phyloP scores from a whole-genome alignment of 345 rosid species.

The Euclidium syriacum region DNA sequence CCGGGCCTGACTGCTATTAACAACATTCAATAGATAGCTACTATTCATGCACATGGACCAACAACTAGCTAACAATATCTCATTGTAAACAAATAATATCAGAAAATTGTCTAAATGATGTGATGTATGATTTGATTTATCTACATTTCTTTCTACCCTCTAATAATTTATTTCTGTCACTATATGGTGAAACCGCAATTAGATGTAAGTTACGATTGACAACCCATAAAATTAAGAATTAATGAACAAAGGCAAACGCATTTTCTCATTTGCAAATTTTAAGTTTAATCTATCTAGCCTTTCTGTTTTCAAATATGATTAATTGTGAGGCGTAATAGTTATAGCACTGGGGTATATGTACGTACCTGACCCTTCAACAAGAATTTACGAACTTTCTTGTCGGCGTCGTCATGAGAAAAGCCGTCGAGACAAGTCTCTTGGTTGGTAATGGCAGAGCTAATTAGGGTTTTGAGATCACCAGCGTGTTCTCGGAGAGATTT shows the following conservation, averaged over 20 bases:
- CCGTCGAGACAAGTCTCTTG: constrained; percentile 92
- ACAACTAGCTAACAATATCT: constrained; percentile 9
- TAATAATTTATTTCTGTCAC: not conserved
- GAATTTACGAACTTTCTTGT: constrained; percentile 43
- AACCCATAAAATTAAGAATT: too few relatives aligned
- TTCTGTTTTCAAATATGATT: too few relatives aligned
- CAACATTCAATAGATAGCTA: constrained; percentile 1
- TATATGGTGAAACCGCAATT: too few relatives aligned
- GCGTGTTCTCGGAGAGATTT: constrained; percentile 66
- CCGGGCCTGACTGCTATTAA: too few relatives aligned
- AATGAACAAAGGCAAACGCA: not conserved
- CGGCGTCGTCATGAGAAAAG: constrained; percentile 63
- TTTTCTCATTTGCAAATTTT: not conserved
- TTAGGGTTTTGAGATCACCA: constrained; percentile 67
- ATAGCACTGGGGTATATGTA: not conserved
- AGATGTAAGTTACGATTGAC: too few relatives aligned
- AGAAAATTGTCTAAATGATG: not conserved
- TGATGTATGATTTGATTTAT: not conserved
- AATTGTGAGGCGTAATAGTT: not conserved
- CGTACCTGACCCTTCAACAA: constrained; percentile 41
- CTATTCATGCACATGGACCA: constrained; percentile 6
- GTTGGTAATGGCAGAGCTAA: constrained; percentile 90
- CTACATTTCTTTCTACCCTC: not conserved
- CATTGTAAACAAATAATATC: not conserved
- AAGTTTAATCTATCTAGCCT: not conserved